Evolutionary conservation across 257 asterid species (phyloP).

Genomic region (Euphrasia confusa): DNA sequence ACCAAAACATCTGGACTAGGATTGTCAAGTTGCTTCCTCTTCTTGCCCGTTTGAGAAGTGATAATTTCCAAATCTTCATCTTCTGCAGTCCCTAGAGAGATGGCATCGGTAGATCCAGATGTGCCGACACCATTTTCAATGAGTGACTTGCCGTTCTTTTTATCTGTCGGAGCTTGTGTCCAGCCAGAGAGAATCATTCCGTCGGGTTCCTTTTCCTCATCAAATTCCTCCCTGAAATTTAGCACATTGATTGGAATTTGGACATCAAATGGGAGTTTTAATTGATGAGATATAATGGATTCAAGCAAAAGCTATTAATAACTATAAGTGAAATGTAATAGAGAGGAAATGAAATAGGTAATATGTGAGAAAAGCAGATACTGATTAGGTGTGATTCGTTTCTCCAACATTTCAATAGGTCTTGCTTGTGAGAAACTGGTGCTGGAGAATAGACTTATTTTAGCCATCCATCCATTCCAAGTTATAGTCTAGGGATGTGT

Average conservation of each 20-base stretch:
- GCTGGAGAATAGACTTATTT: no score
- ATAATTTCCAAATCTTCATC: conserved; percentile 54
- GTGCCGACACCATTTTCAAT: conserved; percentile 65
- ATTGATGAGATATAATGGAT: background rate
- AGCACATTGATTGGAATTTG: conserved; percentile 12
- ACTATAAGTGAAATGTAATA: background rate
- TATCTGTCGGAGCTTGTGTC: conserved; percentile 49
- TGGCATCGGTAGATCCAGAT: conserved; percentile 41
- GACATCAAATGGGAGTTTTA: background rate
- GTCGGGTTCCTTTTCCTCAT: conserved; percentile 94
- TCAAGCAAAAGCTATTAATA: background rate
- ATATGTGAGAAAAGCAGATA: background rate
- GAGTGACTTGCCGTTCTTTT: conserved; percentile 38
- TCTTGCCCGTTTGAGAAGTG: conserved; percentile 47
- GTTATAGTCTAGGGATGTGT: no score
- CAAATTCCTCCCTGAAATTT: conserved; percentile 72
- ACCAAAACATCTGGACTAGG: conserved; percentile 24
- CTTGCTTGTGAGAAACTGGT: no score
- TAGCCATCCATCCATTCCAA: no score
- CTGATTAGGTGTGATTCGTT: no score
- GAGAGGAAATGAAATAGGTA: background rate
- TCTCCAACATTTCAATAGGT: no score
- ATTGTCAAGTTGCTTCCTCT: conserved; percentile 51
- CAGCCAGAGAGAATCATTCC: conserved; percentile 85
- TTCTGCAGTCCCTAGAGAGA: conserved; percentile 36